Percentiles rank a stretch among this genome's conserved stretches.
Evolutionary conservation across 176 grass and related monocot genomes (phyloP).

Genomic region (Tuctoria greenei): DNA sequence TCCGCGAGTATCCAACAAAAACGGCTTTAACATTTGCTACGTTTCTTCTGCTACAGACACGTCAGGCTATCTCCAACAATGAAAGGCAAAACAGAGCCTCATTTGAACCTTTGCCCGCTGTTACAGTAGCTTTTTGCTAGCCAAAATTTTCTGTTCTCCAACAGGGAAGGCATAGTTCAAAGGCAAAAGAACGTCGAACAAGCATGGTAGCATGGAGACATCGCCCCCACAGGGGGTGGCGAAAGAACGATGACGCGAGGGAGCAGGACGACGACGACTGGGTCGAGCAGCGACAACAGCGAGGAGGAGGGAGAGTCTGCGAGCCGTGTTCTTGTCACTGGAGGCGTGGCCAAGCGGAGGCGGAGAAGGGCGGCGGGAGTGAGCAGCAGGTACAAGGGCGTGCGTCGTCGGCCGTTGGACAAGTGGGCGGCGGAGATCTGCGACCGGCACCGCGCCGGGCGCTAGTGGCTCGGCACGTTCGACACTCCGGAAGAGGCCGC

Average conservation of each 20-base stretch:
- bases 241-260: too few species aligned
- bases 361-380: slow-evolving; percentile 15
- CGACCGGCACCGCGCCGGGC: slow-evolving; percentile 63
- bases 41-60: not conserved
- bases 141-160: too few species aligned
- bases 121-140: too few species aligned
- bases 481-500: slow-evolving; percentile 76
- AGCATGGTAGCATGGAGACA: too few species aligned
- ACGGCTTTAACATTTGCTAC: too few species aligned
- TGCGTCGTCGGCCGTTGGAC: slow-evolving; percentile 69
- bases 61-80: too few species aligned
- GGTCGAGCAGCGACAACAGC: slow-evolving; percentile 34
- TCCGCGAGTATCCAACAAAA: not conserved
- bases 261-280: not conserved
- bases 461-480: slow-evolving; percentile 94
- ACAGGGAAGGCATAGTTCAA: too few species aligned
- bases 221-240: too few species aligned
- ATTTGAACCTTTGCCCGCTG: too few species aligned
- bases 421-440: slow-evolving; percentile 91
- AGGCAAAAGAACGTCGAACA: too few species aligned
- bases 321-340: not conserved
- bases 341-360: slow-evolving; percentile 39
- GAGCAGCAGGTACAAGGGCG: slow-evolving; percentile 66
- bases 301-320: slow-evolving; percentile 13
- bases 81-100: too few species aligned